A percentile compares a stretch with the other conserved stretches of the same genome.
These are phyloP conservation scores for Aspergillus hortae DNA, from an alignment of 2,329 filamentous ascomycete genomes.

Conservation along the genomic window DNA sequence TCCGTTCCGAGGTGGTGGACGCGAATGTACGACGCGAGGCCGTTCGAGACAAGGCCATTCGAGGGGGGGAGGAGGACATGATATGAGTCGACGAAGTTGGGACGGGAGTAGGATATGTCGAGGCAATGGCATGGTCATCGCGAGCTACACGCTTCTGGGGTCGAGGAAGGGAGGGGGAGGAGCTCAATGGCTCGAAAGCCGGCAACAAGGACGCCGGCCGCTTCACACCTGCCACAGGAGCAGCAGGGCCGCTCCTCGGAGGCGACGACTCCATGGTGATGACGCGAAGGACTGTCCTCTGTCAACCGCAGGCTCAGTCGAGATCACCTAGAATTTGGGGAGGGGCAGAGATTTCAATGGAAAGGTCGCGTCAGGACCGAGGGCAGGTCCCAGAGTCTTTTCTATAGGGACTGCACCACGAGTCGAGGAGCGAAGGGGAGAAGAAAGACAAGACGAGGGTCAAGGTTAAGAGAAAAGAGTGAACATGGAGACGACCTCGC, in stretches of 20 bases:
- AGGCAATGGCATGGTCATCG: slow-evolving; percentile 38
- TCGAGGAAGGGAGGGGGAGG: slow-evolving; percentile 47
- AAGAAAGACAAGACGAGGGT: slow-evolving; percentile 9
- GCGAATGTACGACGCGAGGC: slow-evolving; percentile 61
- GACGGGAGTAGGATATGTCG: slow-evolving; percentile 86
- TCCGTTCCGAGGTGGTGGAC: slow-evolving; percentile 62
- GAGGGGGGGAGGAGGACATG: slow-evolving; percentile 78
- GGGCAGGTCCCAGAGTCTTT: slow-evolving; percentile 8
- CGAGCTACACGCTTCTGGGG: slow-evolving; percentile 46
- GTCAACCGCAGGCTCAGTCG: slow-evolving; percentile 8
- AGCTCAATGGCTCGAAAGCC: slow-evolving; percentile 48
- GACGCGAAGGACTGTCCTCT: slow-evolving; percentile 1
- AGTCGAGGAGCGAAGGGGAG: slow-evolving; percentile 15
- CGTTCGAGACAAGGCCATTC: slow-evolving; percentile 46
- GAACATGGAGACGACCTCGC: slow-evolving; percentile 14
- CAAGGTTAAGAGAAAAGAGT: slow-evolving; percentile 17
- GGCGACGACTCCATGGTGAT: slow-evolving; percentile 41
- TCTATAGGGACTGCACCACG: slow-evolving; percentile 9
- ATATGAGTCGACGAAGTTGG: slow-evolving; percentile 93
- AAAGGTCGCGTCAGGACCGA: slow-evolving; percentile 20
- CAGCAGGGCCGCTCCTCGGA: slow-evolving; percentile 30
- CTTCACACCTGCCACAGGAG: slow-evolving; percentile 41
- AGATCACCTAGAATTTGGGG: neutral
- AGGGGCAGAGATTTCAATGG: slow-evolving; percentile 18
- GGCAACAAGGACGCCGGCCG: slow-evolving; percentile 47